Conservation (phyloP, 73 alveolate species). For the Halteria grandinella region DNA sequence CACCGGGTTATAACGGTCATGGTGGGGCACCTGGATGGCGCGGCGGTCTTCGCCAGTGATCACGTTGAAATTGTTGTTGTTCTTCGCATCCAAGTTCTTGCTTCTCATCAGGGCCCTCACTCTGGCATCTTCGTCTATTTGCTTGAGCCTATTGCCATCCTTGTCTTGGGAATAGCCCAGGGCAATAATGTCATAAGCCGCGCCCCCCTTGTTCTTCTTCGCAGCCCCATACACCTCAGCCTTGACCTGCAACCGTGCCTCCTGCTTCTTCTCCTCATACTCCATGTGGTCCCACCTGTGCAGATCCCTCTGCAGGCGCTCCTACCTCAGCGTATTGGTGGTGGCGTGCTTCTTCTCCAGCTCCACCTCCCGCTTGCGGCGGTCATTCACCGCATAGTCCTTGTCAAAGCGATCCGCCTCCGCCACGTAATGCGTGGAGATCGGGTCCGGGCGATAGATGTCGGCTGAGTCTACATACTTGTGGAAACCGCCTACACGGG, state of each 20-base stretch:
- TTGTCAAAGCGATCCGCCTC: slow-evolving; percentile 61
- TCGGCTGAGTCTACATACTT: slow-evolving; percentile 65
- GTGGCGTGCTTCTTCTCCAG: slow-evolving; percentile 9
- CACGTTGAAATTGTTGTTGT: slow-evolving; percentile 15
- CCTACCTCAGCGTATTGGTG: slow-evolving; percentile 16
- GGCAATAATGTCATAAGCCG: slow-evolving; percentile 86
- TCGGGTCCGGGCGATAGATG: slow-evolving; percentile 65
- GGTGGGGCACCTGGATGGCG: slow-evolving; percentile 31
- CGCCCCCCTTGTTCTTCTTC: slow-evolving; percentile 90
- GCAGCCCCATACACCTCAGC: slow-evolving; percentile 82
- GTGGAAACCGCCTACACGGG: slow-evolving; percentile 65
- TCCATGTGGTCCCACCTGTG: slow-evolving; percentile 55
- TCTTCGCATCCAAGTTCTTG: slow-evolving; percentile 50
- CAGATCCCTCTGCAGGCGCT: slow-evolving; percentile 36
- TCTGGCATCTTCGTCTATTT: slow-evolving; percentile 85
- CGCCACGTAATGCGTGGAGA: slow-evolving; percentile 51
- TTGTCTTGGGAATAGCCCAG: slow-evolving; percentile 75
- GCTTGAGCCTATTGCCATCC: slow-evolving; percentile 78
- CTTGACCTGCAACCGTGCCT: slow-evolving; percentile 66
- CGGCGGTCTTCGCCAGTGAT: slow-evolving; percentile 46
- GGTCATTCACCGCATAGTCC: slow-evolving; percentile 52
- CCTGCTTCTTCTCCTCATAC: not conserved
- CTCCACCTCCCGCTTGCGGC: slow-evolving; percentile 20
- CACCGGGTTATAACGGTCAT: slow-evolving; percentile 37
- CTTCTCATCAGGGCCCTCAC: slow-evolving; percentile 83